Evolutionary conservation across 2,329 filamentous ascomycete genomes (phyloP).

Genomic region (Salinomyces thailandicus): DNA sequence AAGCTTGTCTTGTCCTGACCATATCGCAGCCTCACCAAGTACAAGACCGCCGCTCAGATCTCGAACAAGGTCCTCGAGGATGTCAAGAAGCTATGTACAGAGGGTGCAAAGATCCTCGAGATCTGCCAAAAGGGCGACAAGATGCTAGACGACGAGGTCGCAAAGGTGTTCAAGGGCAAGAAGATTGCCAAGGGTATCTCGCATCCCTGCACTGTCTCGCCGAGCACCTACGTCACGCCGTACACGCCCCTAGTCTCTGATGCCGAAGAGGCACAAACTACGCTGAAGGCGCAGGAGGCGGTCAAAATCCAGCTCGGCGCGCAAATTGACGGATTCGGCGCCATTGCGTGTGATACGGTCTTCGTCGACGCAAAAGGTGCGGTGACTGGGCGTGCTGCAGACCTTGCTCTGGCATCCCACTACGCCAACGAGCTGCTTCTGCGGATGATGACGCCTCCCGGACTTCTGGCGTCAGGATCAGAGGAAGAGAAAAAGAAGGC

Average conservation of each 20-base stretch:
- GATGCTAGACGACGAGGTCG: slow-evolving; percentile 82
- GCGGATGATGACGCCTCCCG: slow-evolving; percentile 83
- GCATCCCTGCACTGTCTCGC: slow-evolving; percentile 91
- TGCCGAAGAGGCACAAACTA: slow-evolving; percentile 66
- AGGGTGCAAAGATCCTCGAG: slow-evolving; percentile 84
- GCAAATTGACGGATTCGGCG: slow-evolving; percentile 93
- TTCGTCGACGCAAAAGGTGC: slow-evolving; percentile 56
- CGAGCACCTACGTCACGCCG: slow-evolving; percentile 86
- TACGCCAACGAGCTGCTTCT: slow-evolving; percentile 93
- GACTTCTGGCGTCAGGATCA: slow-evolving; percentile 66
- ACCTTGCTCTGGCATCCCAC: slow-evolving; percentile 81
- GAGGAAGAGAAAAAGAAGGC: slow-evolving; percentile 94
- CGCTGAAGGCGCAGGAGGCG: slow-evolving; percentile 73
- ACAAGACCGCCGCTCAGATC: slow-evolving; percentile 92
- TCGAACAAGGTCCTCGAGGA: slow-evolving; percentile 90
- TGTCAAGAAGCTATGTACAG: slow-evolving; percentile 53
- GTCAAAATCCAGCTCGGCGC: slow-evolving; percentile 99
- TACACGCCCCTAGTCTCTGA: slow-evolving; percentile 90
- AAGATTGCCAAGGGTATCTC: slow-evolving; percentile 90
- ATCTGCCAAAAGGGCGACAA: slow-evolving; percentile 94
- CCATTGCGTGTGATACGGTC: slow-evolving; percentile 91
- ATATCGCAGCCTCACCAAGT: slow-evolving; percentile 90
- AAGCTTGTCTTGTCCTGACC: slow-evolving; percentile 75
- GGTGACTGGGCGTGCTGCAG: slow-evolving; percentile 61
- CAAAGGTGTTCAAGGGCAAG: slow-evolving; percentile 97